Evolutionary conservation across 2,329 filamentous ascomycete species (phyloP).

Genomic region (Fusarium acutatum): DNA sequence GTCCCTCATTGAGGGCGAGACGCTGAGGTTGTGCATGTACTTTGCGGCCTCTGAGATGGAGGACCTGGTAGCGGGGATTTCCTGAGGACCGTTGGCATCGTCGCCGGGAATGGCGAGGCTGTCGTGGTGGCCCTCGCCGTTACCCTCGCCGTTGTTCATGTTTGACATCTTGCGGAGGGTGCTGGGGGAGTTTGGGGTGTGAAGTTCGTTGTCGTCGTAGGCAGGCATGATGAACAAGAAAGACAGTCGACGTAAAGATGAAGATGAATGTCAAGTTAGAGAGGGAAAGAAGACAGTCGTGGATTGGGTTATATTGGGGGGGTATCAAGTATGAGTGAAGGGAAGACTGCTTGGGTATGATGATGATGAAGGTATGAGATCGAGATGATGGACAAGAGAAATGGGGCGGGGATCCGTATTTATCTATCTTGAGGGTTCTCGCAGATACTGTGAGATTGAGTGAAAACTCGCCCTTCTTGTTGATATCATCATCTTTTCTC

Average conservation of each 20-base stretch:
- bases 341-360: constrained; percentile 16
- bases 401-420: constrained; percentile 33
- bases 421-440: constrained; percentile 18
- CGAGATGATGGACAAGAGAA: constrained; percentile 8
- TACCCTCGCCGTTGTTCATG: constrained; percentile 7
- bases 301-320: constrained; percentile 1
- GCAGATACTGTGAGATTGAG: not conserved
- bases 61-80: constrained; percentile 74
- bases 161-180: constrained; percentile 28
- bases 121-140: constrained; percentile 26
- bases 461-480: constrained; percentile 30
- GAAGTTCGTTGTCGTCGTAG: constrained; percentile 66
- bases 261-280: constrained; percentile 12
- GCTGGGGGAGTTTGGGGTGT: constrained; percentile 27
- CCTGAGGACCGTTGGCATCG: constrained; percentile 64
- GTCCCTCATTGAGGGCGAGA: constrained; percentile 72
- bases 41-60: constrained; percentile 72
- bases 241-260: not conserved
- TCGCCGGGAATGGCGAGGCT: constrained; percentile 48
- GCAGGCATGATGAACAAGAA: constrained; percentile 61
- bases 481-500: constrained; percentile 30
- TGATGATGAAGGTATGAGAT: constrained; percentile 2
- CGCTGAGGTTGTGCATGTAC: constrained; percentile 78
- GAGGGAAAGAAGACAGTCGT: constrained; percentile 7
- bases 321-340: constrained; percentile 31